Base-by-base conservation (phyloP, 108 stramenopile genomes). In the Cyclotella sp. region DNA sequence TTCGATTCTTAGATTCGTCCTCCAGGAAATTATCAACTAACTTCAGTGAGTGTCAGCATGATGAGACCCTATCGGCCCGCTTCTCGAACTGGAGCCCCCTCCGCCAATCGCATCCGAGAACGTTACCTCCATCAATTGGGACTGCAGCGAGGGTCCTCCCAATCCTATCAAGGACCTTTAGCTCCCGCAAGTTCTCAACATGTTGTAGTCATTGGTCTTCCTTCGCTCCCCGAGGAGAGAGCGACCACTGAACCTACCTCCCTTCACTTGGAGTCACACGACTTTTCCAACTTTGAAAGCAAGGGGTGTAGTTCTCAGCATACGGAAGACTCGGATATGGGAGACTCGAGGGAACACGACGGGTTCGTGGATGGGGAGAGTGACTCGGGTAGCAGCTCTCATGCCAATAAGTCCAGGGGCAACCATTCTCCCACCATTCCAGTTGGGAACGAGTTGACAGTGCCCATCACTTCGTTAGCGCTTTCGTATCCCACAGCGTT, bases 121-220 rank as follows among this genome's bases (percentile, higher is more conserved):
- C 73, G 80, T 5, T 81, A 81, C 63, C 80, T 81, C 62, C 73
- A 81, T 34, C 80, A 81, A 66, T 29, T 81, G 19, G 80, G 80
- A 22, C 59, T 81, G 5, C 80, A 81, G 40, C 51, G 80, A 13
- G 73, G 69, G 4, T 46, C 64, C 1, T 24, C 43, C 24, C 28
- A 21, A 15, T 26, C 28, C 3, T 22, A 55, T 6, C 49, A 51
- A 51, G n/a, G 19, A 26, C 40, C 61, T n/a, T 18, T 24, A 42
- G 61, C 16, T 39, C 22, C 15, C 6, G 16, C 61, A 15, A 22
- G 14, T 22, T 22, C 47, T 27, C 34, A 79, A 1, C 79, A 81
- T 26, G 79, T 81, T 9, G 73, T 81, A 22, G 79, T 75, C 18
- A 81, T 81, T 43, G 80, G 80, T 28, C 46, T 81, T 5, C 80